These are phyloP conservation scores for Nakazawaea ambrosiae DNA, from an alignment of 805 yeast genomes.

Conservation along the genomic window DNA sequence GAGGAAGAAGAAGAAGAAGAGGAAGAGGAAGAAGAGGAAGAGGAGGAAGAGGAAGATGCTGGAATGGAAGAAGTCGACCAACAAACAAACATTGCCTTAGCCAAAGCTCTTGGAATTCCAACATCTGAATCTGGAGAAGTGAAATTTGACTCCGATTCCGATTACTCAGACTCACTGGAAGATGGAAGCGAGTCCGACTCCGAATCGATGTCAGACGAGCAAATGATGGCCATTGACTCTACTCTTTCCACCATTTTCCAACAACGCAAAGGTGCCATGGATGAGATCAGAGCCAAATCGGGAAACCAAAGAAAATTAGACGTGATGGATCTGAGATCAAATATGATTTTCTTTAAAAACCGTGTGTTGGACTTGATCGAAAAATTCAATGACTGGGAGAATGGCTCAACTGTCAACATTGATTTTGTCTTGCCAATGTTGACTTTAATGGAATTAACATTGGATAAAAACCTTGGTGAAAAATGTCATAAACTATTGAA, in stretches of 20 bases:
- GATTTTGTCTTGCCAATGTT: conserved; percentile 49
- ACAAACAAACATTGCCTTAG: conserved; percentile 56
- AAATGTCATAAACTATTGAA: conserved; percentile 72
- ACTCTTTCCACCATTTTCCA: conserved; percentile 79
- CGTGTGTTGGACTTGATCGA: conserved; percentile 76
- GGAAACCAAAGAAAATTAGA: conserved; percentile 69
- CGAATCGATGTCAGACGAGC: conserved; percentile 91
- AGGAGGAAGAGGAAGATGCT: conserved; percentile 36
- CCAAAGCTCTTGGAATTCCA: conserved; percentile 66
- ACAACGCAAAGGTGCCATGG: conserved; percentile 66
- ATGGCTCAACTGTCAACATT: conserved; percentile 32
- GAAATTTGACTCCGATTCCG: conserved; percentile 30
- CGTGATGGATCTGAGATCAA: conserved; percentile 72
- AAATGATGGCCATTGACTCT: conserved; percentile 90
- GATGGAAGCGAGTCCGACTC: conserved; percentile 54
- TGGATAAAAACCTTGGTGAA: conserved; percentile 62
- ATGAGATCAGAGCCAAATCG: conserved; percentile 33
- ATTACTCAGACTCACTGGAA: conserved; percentile 32
- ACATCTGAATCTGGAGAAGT: conserved; percentile 34
- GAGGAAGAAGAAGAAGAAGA: conserved; percentile 30
- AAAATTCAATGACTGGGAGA: conserved; percentile 42
- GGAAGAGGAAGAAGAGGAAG: conserved; percentile 30
- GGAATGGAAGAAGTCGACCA: conserved; percentile 30
- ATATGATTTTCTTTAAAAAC: conserved; percentile 70
- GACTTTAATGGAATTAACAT: conserved; percentile 54